Conservation (phyloP, 2,329 filamentous ascomycete genomes). For the Aspergillus felis region DNA sequence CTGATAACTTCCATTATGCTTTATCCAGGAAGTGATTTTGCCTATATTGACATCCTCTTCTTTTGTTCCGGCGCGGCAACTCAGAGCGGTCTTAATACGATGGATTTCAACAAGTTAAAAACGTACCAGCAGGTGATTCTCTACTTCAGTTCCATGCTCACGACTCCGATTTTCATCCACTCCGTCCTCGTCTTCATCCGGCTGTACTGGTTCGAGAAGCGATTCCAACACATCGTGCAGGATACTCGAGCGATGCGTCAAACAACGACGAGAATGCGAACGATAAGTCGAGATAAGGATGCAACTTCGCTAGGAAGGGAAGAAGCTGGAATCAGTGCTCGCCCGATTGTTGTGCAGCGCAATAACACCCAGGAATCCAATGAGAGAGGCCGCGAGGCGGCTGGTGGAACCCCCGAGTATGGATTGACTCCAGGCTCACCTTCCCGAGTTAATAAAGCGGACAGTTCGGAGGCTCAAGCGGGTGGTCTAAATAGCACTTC, state of each 20-base stretch:
- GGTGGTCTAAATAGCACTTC: conserved; percentile 4
- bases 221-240: conserved; percentile 77
- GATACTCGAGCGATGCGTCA: conserved; percentile 66
- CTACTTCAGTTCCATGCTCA: conserved; percentile 66
- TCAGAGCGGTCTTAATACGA: conserved; percentile 86
- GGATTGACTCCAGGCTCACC: conserved; percentile 24
- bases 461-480: conserved; percentile 15
- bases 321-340: conserved; percentile 36
- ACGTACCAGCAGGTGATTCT: conserved; percentile 72
- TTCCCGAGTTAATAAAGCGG: conserved; percentile 16
- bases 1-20: conserved; percentile 75
- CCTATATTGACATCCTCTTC: conserved; percentile 85
- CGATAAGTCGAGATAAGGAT: conserved; percentile 44
- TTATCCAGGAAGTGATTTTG: conserved; percentile 60
- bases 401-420: conserved; percentile 15
- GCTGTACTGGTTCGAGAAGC: conserved; percentile 96
- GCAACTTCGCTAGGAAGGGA: conserved; percentile 33
- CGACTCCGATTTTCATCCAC: conserved; percentile 81
- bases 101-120: conserved; percentile 61
- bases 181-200: conserved; percentile 85
- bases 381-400: conserved; percentile 12
- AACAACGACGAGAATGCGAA: conserved; percentile 54
- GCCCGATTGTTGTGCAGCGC: conserved; percentile 37
- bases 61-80: conserved; percentile 82
- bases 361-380: conserved; percentile 28